Evolutionary conservation across 164 flowering plant genomes (phyloP), one percentile per base, ranked within the genome.

Genomic region (Taxillus chinensis): DNA sequence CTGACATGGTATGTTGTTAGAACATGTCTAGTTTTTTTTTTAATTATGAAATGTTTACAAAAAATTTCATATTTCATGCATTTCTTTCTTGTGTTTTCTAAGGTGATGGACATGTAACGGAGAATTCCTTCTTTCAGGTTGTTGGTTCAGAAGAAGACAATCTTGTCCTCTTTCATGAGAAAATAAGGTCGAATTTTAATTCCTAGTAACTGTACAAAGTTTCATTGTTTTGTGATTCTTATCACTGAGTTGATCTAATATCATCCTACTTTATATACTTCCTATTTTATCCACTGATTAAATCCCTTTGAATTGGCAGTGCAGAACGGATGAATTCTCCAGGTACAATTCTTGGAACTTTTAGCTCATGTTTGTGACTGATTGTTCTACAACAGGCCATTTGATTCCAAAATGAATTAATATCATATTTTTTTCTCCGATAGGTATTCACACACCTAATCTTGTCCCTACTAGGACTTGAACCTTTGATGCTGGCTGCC

Each of bases 71-170:
- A 27, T 27, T 0, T 27, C 2, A 27, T 27, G 27, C 27, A 27
- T 27, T 0, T 27, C 27, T 27, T 27, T 27, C 27, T 27, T 27
- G 40, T 55, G 10, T 17, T 55, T 55, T 8, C 40, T 38, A 17
- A 8, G 12, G 51, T 48, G 56, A 11, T 6, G 8, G 39, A 42
- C 37, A 11, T 66, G 8, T 11, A 45, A 38, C 5, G 16, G 39
- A 57, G 38, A 60, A 58, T 67, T 43, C 14, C 61, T 59, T 74
- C 61, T 68, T 67, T 46, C 86, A 91, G 97, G 76, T 95, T 61
- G 80, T 89, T 71, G 96, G 90, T 62, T 74, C 82, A 46, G 96
- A 87, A 72, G 96, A 86, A 71, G 91, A 86, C 51, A 89, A 91
- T 64, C 61, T 64, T 63, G 82, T 95, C 63, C 74, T 79, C 65